These are phyloP conservation scores for Bidens hawaiensis DNA, from an alignment of 140 eudicot genomes.

Conservation along the genomic window DNA sequence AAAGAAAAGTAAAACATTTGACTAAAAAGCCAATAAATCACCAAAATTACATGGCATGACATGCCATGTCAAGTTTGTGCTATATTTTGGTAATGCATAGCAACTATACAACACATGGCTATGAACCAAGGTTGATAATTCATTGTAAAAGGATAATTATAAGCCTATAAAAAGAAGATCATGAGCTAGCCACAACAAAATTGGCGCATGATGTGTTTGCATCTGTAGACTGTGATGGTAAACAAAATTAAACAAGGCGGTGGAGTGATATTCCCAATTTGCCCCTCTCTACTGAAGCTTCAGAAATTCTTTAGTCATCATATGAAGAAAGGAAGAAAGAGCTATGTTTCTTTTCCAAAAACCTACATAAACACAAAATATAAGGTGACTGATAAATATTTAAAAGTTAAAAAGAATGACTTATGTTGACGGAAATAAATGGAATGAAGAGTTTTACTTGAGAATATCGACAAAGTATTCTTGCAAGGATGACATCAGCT, in stretches of 20 bases:
- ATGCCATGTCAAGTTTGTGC: constrained; percentile 16
- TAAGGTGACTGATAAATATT: not conserved
- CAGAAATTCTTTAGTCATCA: constrained; percentile 39
- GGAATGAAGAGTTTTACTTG: constrained; percentile 37
- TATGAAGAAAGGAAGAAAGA: constrained; percentile 58
- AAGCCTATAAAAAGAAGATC: not conserved
- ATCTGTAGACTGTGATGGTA: constrained; percentile 8
- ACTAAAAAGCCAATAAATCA: not conserved
- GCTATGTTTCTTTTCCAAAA: constrained; percentile 66
- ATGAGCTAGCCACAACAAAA: constrained; percentile 27
- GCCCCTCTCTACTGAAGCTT: constrained; percentile 35
- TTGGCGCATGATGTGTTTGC: constrained; percentile 15
- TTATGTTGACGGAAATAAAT: not conserved
- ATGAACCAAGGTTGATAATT: constrained; percentile 19
- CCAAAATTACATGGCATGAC: constrained; percentile 2
- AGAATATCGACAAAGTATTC: constrained; percentile 70
- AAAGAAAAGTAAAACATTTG: not conserved
- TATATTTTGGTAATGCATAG: constrained; percentile 17
- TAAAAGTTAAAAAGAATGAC: no score
- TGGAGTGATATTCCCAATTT: constrained; percentile 19
- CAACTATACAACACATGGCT: constrained; percentile 22
- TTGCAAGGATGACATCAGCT: constrained; percentile 46
- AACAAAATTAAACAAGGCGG: constrained; percentile 5
- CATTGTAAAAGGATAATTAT: constrained; percentile 7
- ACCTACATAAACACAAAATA: constrained; percentile 39